Evolutionary conservation across 2,329 filamentous ascomycete species (phyloP).

Genomic region (Phialophora tarda): DNA sequence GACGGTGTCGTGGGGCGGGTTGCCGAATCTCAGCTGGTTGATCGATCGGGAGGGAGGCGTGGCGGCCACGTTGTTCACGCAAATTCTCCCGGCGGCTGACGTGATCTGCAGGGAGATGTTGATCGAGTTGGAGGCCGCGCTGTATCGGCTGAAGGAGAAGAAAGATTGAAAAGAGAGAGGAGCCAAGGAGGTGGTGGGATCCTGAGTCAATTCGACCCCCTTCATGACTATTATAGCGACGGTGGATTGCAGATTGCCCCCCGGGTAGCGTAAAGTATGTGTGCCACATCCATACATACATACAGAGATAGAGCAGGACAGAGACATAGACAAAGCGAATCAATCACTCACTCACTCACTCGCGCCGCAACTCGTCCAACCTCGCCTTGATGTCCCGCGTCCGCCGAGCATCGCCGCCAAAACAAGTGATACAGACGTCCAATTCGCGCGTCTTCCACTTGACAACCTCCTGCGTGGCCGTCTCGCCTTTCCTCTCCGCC

Average conservation of each 20-base stretch:
- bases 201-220: no score
- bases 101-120: conserved; percentile 13
- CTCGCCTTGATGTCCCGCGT: conserved; percentile 23
- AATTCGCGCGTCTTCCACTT: conserved; percentile 33
- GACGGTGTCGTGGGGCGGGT: conserved; percentile 37
- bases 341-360: background rate
- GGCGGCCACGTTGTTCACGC: conserved; percentile 33
- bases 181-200: background rate
- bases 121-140: conserved; percentile 19
- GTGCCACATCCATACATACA: background rate
- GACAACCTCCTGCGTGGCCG: background rate
- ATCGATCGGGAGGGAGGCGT: conserved; percentile 35
- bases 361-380: conserved; percentile 5
- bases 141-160: conserved; percentile 11
- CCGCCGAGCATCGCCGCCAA: conserved; percentile 28
- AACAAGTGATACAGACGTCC: conserved; percentile 22
- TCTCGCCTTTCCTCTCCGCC: conserved; percentile 25
- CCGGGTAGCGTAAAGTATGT: background rate
- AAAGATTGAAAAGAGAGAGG: background rate
- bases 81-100: conserved; percentile 36
- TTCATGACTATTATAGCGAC: no score
- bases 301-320: background rate
- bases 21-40: conserved; percentile 39
- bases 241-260: conserved; percentile 13
- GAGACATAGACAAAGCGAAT: no score